Conservation (phyloP, 805 yeast species). For the Schwanniomyces vanrijiae region DNA sequence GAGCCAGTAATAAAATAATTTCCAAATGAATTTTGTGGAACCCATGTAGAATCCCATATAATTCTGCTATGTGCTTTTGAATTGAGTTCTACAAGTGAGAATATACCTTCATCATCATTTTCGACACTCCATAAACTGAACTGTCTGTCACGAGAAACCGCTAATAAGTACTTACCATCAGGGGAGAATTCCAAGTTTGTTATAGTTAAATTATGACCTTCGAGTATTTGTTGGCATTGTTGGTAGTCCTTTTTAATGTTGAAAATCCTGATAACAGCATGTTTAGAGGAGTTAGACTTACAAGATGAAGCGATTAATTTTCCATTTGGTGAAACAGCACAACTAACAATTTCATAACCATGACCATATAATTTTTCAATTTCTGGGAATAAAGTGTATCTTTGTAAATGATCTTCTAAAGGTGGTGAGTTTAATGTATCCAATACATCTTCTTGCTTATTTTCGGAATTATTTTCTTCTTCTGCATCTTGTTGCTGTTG, state of each 20-base stretch:
- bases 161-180: conserved; percentile 59
- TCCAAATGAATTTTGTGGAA: conserved; percentile 40
- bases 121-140: conserved; percentile 69
- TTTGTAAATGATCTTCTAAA: conserved; percentile 84
- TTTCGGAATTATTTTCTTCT: conserved; percentile 18
- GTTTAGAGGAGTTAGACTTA: conserved; percentile 77
- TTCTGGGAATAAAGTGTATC: conserved; percentile 94
- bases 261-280: conserved; percentile 83
- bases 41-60: conserved; percentile 95
- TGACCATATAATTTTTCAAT: conserved; percentile 94
- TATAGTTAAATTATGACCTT: conserved; percentile 80
- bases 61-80: conserved; percentile 87
- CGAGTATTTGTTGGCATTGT: conserved; percentile 44
- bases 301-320: conserved; percentile 84
- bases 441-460: conserved; percentile 41
- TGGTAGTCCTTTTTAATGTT: conserved; percentile 57
- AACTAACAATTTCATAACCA: conserved; percentile 87
- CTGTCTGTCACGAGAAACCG: conserved; percentile 89
- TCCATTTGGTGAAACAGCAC: conserved; percentile 68
- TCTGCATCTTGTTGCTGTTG: conserved; percentile 35
- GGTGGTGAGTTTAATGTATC: conserved; percentile 61
- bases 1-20: conserved; percentile 75
- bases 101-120: conserved; percentile 24
- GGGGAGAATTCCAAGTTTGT: conserved; percentile 79
- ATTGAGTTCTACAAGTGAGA: conserved; percentile 43